Base-by-base conservation (phyloP, 176 grass and related monocot genomes). In the Typha latifolia region DNA sequence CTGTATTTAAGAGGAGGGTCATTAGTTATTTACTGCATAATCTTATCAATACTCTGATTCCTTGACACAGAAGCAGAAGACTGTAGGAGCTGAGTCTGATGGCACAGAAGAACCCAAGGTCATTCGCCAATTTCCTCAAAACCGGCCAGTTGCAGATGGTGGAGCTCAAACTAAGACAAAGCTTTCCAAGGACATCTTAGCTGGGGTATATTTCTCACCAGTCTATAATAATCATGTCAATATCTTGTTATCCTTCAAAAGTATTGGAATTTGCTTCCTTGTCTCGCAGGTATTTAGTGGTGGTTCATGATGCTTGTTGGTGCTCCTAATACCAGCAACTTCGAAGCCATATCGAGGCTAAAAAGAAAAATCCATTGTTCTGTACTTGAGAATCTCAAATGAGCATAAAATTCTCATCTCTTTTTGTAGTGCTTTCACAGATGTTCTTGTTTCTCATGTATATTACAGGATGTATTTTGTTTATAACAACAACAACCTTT, bases 161-260 rank as follows among this genome's bases (percentile, higher is more conserved):
- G 47, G 53, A 23, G 27, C 27, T 57, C 67, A 79, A 79, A 88
- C 48, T 69, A 87, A 86, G 67, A 43, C 85, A 10, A 88, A 81
- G 62, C 82, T 96, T 59, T 75, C 82, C 12, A 90, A 86, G 50
- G 80, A 85, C 47, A 79, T 96, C 84, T 71, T 96, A 63, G 82
- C 84, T 3, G 85, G 80, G 68, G 92, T 96, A 89, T 70, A 76
- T 65, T 66, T 14, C 31, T 49, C 47, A 56, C 32, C 66, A 26
- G 65, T 21, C 9, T 29, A 26, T 37, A 29, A 23, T 49, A 78
- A 51, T 48, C 69, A 20, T 47, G 50, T 78, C 3, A 37, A 29
- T 12, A 1, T 20, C 31, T 53, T 63, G n/a, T 49, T 29, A 24
- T 70, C 18, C 66, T 51, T 62, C 34, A 23, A 49, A 67, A 26